Evolutionary conservation across 179 eudicot species (phyloP).

Genomic region (Beta macrorhiza): DNA sequence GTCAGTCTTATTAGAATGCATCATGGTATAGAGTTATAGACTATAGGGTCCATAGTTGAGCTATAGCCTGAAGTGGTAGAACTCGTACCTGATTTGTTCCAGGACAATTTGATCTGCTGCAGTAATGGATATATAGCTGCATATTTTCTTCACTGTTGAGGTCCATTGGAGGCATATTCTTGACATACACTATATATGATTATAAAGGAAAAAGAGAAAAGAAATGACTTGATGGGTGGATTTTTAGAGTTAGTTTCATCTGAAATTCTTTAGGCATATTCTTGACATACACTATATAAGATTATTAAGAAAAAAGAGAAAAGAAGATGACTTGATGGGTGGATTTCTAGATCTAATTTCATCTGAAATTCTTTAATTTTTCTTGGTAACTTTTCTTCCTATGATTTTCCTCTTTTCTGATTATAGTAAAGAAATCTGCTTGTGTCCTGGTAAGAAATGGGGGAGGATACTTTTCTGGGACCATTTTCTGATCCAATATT

Average conservation of each 20-base stretch:
- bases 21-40: not conserved
- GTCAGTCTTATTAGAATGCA: constrained; percentile 34
- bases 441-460: no score
- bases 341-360: no score
- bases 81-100: not conserved
- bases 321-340: no score
- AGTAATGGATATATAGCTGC: not conserved
- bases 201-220: not conserved
- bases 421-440: no score
- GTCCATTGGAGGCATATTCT: not conserved
- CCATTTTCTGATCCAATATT: no score
- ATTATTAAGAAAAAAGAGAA: not conserved
- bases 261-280: not conserved
- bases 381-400: no score
- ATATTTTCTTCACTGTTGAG: not conserved
- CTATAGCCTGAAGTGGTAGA: not conserved
- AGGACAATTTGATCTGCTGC: not conserved
- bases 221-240: not conserved
- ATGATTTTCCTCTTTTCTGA: no score
- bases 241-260: not conserved
- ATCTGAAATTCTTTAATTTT: no score
- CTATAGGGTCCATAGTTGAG: not conserved
- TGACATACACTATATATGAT: not conserved
- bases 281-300: not conserved
- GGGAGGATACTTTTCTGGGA: no score